Percentiles rank a stretch among this genome's conserved stretches.
These are phyloP conservation scores for Blastocystis sp. DNA, from an alignment of 352 stramenopile genomes.

Conservation along the genomic window DNA sequence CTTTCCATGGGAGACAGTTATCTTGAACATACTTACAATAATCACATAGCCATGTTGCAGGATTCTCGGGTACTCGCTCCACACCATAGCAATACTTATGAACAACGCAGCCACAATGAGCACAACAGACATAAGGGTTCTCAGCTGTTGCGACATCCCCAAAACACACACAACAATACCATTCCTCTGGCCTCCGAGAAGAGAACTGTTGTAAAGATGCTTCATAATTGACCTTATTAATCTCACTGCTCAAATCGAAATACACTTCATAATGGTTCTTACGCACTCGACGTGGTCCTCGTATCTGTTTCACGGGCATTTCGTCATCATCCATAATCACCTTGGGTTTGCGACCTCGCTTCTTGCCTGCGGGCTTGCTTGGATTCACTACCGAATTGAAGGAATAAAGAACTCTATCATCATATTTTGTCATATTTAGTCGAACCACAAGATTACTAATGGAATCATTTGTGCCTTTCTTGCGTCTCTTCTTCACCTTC, in stretches of 20 bases:
- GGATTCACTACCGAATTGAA: constrained; percentile 27
- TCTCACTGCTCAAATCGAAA: constrained; percentile 63
- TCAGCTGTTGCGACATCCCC: background rate
- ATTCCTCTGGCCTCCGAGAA: background rate
- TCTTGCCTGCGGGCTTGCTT: background rate
- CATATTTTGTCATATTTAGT: background rate
- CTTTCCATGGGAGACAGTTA: constrained; percentile 49
- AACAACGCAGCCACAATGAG: constrained; percentile 25
- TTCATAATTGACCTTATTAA: constrained; percentile 42
- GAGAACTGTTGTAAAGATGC: background rate
- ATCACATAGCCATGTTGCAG: constrained; percentile 13
- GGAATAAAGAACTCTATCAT: background rate
- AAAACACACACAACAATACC: constrained; percentile 61
- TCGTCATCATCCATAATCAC: constrained; percentile 15
- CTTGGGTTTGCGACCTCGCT: constrained; percentile 11
- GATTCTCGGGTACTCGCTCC: background rate
- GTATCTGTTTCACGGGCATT: background rate
- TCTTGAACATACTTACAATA: constrained; percentile 64
- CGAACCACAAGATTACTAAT: constrained; percentile 11
- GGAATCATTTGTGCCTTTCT: background rate
- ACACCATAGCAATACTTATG: constrained; percentile 63
- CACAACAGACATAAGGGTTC: constrained; percentile 26
- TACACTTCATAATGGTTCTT: constrained; percentile 46
- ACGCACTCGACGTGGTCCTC: background rate
- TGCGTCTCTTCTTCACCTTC: constrained; percentile 30